Base-by-base conservation (phyloP, 2,329 filamentous ascomycete species). In the Lachnellula subtilissima region DNA sequence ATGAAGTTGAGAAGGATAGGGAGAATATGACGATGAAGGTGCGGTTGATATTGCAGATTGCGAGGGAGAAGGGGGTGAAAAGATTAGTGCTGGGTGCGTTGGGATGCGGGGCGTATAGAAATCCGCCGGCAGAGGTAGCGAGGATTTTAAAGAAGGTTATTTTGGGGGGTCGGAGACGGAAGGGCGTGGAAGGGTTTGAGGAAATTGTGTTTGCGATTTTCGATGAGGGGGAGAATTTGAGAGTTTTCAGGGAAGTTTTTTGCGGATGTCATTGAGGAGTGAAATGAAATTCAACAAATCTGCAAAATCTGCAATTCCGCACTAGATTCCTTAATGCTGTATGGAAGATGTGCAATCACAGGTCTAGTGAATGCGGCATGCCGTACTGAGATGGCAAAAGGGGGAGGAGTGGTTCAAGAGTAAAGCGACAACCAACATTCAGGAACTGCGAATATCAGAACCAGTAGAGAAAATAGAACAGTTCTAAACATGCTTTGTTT, bases 21-120 rank as follows among this genome's bases (percentile, higher is more conserved):
- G 65, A 62, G 8, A 55, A 60, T 4, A 66, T 68, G 12, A 65
- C 68, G n/a, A 64, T 62, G 28, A 60, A 69, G 8, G 65, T 72
- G 19, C 47, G 57, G 19, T 45, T 61, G 52, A 57, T 67, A 1
- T 85, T 79, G 58, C 70, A 71, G 5, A 58, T 74, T 45, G 59
- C 66, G 0, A 64, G 62, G 1, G 79, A 83, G 57, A 74, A 79
- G n/a, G 71, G 77, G 0, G 61, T 81, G 40, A 83, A 82, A 69
- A 72, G 77, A 46, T 70, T 90, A 8, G 81, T 90, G 5, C 74
- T 91, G 1, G 86, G 87, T 0, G 86, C 87, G 0, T 66, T 90
- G 50, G 87, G 87, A 0, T 90, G 86, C 63, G 87, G 86, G 3
- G 84, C 80, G 0, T 88, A 87, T 67, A 64, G 62, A 0, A 87